Percentiles rank a stretch among this genome's conserved stretches.
phyloP scores from a whole-genome alignment of 1,284 basidiomycete genomes.

The Cutaneotrichosporon arboriforme region DNA sequence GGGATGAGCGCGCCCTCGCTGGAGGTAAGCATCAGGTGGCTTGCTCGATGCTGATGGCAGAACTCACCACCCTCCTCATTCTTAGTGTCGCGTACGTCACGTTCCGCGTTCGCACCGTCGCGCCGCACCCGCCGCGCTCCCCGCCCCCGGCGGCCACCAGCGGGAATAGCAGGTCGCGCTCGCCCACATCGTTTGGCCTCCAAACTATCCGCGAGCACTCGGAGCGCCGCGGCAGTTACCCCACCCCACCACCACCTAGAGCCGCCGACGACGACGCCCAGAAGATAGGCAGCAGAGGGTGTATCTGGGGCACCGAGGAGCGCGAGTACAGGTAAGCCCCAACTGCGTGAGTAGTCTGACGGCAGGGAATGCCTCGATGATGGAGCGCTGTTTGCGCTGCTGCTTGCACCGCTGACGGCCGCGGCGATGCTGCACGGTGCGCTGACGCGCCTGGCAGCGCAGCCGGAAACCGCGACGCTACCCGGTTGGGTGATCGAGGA shows the following conservation, averaged over 20 bases:
- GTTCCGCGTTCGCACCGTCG: conserved; percentile 25
- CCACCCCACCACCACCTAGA: conserved; percentile 3
- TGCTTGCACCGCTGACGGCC: conserved; percentile 71
- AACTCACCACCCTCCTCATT: conserved; percentile 10
- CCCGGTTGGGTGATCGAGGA: conserved; percentile 69
- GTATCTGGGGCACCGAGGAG: conserved; percentile 48
- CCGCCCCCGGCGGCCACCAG: background rate
- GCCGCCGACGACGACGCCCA: conserved; percentile 20
- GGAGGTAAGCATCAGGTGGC: conserved; percentile 26
- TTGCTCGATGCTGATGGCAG: conserved; percentile 5
- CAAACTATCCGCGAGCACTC: background rate
- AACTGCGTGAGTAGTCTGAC: conserved; percentile 1
- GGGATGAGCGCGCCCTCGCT: conserved; percentile 41
- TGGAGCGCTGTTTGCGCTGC: conserved; percentile 70
- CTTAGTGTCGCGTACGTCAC: conserved; percentile 9
- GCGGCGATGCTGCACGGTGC: conserved; percentile 56
- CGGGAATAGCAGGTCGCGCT: background rate
- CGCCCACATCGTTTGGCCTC: background rate
- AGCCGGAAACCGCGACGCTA: conserved; percentile 49
- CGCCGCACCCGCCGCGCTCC: background rate
- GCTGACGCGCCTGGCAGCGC: conserved; percentile 47
- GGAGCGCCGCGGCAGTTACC: conserved; percentile 2
- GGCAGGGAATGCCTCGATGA: conserved; percentile 71
- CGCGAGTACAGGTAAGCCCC: conserved; percentile 42
- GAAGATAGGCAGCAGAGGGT: conserved; percentile 29